Conservation (phyloP, 257 asterid species). For the Apocynum venetum region DNA sequence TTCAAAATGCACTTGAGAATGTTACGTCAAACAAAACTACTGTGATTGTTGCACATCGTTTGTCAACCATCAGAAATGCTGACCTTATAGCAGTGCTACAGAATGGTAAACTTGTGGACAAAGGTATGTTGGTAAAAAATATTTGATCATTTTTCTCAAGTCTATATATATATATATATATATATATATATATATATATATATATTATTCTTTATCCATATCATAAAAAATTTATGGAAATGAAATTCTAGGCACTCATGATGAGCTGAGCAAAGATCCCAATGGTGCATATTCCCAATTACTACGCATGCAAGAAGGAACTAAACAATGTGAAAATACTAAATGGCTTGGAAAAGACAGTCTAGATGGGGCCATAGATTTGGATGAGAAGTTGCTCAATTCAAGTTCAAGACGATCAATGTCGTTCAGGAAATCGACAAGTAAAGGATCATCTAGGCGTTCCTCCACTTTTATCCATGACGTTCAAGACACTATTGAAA, state of each 20-base stretch:
- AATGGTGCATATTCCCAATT: slow-evolving; percentile 74
- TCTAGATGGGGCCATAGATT: slow-evolving; percentile 16
- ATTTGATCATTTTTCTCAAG: no score
- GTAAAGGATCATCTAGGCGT: slow-evolving; percentile 50
- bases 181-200: no score
- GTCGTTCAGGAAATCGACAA: slow-evolving; percentile 41
- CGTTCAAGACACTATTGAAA: slow-evolving; percentile 14
- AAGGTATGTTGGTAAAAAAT: slow-evolving; percentile 32
- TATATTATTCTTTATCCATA: no score
- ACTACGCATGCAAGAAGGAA: slow-evolving; percentile 59
- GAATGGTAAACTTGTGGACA: slow-evolving; percentile 59
- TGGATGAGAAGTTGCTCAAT: slow-evolving; percentile 36
- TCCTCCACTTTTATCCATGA: slow-evolving; percentile 40
- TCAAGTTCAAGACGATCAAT: slow-evolving; percentile 44
- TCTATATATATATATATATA: no score
- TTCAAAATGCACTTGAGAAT: slow-evolving; percentile 75
- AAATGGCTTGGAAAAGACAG: slow-evolving; percentile 13
- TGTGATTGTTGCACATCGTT: slow-evolving; percentile 74
- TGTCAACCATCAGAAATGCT: slow-evolving; percentile 72
- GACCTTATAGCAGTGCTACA: slow-evolving; percentile 72
- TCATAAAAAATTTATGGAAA: not conserved
- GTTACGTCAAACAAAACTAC: slow-evolving; percentile 65
- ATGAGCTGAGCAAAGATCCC: slow-evolving; percentile 50
- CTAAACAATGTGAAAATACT: slow-evolving; percentile 26
- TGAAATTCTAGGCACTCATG: slow-evolving; percentile 57